Evolutionary conservation across 1,284 basidiomycete genomes (phyloP), one percentile per base, ranked within the genome.

Genomic region (Taiwanofungus camphoratus): DNA sequence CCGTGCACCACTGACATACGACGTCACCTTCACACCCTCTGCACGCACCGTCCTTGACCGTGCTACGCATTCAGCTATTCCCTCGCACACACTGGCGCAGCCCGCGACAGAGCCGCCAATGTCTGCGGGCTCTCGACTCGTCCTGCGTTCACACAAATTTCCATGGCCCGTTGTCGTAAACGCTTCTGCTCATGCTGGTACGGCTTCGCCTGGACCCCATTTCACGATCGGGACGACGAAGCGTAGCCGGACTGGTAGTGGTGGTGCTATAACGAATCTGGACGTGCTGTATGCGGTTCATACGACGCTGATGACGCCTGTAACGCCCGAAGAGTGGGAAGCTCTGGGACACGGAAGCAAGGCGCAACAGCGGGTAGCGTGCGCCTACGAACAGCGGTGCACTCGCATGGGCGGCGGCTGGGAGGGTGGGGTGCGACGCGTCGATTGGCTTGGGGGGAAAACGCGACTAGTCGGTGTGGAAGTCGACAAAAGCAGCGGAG

Each of bases 371-470:
- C 73, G 72, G 53, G 70, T 80, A 20, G 71, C 78, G 12, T 68
- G 68, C 27, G 80, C 79, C 36, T 85, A 83, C 55, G 76, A 82
- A 57, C 68, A 68, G 49, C 66, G 82, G 30, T 85, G 82, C 49
- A 64, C 67, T 40, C 69, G 67, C 50, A 70, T 75, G 64, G 79
- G 79, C 29, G 78, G 76, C 11, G 79, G 78, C 13, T 82, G 80
- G 81, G 78, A 82, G 37, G 69, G 70, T 22, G 82, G 82, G 24
- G 77, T 85, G 22, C 69, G 77, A 38, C 63, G 82, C 34, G 60
- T 83, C 15, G 82, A 85, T 60, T 84, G 77, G 71, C 65, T 85
- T 30, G 76, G 76, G 22, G 70, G 73, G 26, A 82, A 79, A 55
- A 81, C 77, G 29, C 62, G 68, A 42, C 57, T 85, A 32, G 66